phyloP scores from a whole-genome alignment of 768 basidiomycete genomes.

The Leccinum arenicola region DNA sequence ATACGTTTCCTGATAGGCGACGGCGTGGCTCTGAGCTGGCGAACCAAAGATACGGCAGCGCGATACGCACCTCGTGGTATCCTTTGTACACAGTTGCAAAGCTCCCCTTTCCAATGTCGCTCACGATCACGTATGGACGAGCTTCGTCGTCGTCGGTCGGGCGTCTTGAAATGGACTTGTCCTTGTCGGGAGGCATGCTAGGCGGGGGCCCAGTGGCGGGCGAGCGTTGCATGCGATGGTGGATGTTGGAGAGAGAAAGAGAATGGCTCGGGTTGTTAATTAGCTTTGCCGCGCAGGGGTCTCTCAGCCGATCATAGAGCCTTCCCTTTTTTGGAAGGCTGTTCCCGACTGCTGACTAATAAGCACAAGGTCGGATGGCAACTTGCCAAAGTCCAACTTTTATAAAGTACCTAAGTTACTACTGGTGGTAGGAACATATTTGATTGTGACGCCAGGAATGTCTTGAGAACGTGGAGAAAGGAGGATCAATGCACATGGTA shows the following conservation, averaged over 20 bases:
- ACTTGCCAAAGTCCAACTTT: too few species aligned
- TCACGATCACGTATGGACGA: constrained; percentile 72
- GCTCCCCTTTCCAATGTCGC: constrained; percentile 83
- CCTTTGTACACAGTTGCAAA: constrained; percentile 97
- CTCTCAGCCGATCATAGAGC: constrained; percentile 20
- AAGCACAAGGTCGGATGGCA: background rate
- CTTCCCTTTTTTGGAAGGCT: constrained; percentile 26
- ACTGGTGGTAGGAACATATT: too few species aligned
- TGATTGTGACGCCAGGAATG: background rate
- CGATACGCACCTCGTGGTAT: constrained; percentile 74
- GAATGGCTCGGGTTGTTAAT: constrained; percentile 22
- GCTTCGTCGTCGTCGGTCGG: constrained; percentile 64
- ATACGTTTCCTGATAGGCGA: constrained; percentile 59
- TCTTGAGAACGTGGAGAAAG: background rate
- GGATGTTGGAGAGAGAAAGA: constrained; percentile 14
- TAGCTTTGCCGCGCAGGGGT: constrained; percentile 23
- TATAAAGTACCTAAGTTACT: background rate
- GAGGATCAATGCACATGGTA: background rate
- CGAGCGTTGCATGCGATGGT: constrained; percentile 18
- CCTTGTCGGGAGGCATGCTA: constrained; percentile 31
- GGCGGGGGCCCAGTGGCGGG: constrained; percentile 20
- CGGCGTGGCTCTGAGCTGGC: background rate
- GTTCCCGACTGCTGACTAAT: constrained; percentile 22
- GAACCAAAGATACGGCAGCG: background rate
- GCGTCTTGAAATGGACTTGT: constrained; percentile 26